phyloP scores from a whole-genome alignment of 352 stramenopile genomes.

The Phytopythium vexans region DNA sequence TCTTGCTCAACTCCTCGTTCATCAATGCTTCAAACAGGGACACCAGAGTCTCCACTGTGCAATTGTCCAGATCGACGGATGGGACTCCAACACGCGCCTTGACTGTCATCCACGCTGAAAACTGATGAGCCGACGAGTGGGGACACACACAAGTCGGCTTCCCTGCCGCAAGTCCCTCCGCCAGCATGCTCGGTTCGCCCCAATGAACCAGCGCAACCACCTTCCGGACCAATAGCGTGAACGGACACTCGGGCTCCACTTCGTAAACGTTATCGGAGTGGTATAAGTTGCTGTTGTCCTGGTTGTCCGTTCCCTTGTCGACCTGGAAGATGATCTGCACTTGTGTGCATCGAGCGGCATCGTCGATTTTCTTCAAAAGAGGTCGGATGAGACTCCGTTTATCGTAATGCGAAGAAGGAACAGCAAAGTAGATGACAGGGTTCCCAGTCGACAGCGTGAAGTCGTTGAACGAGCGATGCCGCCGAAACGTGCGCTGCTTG shows the following conservation, averaged over 20 bases:
- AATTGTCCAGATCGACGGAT: conserved; percentile 44
- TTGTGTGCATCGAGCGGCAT: too few relatives aligned
- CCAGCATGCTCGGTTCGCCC: conserved; percentile 64
- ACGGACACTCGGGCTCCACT: conserved; percentile 30
- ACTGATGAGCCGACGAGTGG: conserved; percentile 86
- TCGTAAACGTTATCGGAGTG: conserved; percentile 20
- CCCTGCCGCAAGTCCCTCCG: conserved; percentile 68
- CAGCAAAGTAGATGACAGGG: conserved; percentile 49
- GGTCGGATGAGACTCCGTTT: neutral
- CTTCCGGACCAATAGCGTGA: conserved; percentile 78
- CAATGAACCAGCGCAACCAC: conserved; percentile 75
- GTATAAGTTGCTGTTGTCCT: conserved; percentile 9
- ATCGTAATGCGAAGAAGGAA: neutral
- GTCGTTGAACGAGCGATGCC: conserved; percentile 19
- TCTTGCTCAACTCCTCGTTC: conserved; percentile 28
- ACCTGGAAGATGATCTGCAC: conserved; percentile 56
- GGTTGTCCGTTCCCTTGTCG: conserved; percentile 10
- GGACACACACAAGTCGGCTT: conserved; percentile 85
- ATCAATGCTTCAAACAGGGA: conserved; percentile 55
- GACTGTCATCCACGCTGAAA: conserved; percentile 71
- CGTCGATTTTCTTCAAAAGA: neutral
- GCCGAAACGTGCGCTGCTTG: conserved; percentile 11
- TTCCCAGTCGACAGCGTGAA: conserved; percentile 11
- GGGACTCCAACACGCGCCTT: conserved; percentile 59
- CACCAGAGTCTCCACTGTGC: conserved; percentile 60